Evolutionary conservation across 2,329 filamentous ascomycete species (phyloP).

Genomic region (Aureobasidium musti): DNA sequence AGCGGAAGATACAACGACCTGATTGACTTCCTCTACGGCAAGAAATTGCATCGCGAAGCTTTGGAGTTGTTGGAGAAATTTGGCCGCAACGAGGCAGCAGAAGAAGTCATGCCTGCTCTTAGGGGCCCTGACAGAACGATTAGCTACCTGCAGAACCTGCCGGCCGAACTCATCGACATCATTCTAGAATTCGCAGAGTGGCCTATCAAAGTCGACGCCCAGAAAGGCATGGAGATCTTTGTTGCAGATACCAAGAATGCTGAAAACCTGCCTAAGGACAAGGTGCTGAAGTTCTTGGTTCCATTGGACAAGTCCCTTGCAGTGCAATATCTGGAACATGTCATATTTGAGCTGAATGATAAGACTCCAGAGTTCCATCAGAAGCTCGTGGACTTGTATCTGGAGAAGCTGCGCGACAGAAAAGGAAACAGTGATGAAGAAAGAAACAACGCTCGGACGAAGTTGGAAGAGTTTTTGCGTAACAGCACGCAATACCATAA

Average conservation of each 20-base stretch:
- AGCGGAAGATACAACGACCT: constrained; percentile 87
- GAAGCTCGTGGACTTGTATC: constrained; percentile 71
- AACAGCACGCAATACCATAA: constrained; percentile 76
- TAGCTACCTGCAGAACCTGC: constrained; percentile 83
- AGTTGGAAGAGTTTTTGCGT: constrained; percentile 72
- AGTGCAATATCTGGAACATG: constrained; percentile 82
- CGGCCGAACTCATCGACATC: constrained; percentile 83
- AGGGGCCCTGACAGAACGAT: constrained; percentile 83
- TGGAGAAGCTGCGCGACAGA: constrained; percentile 54
- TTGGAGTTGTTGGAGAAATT: constrained; percentile 80
- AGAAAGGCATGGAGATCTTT: constrained; percentile 88
- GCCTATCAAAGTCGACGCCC: constrained; percentile 72
- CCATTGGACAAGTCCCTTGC: constrained; percentile 70
- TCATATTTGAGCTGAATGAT: constrained; percentile 75
- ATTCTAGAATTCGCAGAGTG: constrained; percentile 90
- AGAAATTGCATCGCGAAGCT: constrained; percentile 86
- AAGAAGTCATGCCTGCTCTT: constrained; percentile 56
- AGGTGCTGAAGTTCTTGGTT: constrained; percentile 72
- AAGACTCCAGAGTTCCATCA: constrained; percentile 85
- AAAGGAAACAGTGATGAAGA: constrained; percentile 40
- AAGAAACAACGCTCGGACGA: constrained; percentile 46
- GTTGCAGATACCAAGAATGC: constrained; percentile 92
- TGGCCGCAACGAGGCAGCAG: constrained; percentile 59
- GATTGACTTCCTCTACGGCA: constrained; percentile 97
- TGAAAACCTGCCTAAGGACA: constrained; percentile 78